A percentile compares a stretch with the other conserved stretches of the same genome.
phyloP scores from a whole-genome alignment of 1,139 yeast genomes.

The Komagataea norvegica region DNA sequence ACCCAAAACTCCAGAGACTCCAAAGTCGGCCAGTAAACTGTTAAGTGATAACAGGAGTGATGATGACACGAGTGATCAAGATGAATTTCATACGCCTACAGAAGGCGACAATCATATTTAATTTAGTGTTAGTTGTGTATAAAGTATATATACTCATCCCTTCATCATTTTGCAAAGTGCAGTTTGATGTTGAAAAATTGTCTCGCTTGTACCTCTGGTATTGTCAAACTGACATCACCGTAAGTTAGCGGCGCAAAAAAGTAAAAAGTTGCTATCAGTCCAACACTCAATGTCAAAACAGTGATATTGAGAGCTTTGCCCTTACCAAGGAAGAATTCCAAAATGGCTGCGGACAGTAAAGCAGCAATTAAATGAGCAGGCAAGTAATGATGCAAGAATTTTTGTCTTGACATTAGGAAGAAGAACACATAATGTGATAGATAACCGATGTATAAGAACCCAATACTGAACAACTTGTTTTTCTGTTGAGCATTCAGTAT shows the following conservation, averaged over 20 bases:
- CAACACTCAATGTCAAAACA: conserved; percentile 36
- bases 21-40: too few species aligned
- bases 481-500: conserved; percentile 61
- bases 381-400: conserved; percentile 88
- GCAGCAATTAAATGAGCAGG: conserved; percentile 96
- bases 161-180: conserved; percentile 80
- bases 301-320: conserved; percentile 35
- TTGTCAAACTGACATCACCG: conserved; percentile 63
- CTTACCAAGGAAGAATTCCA: conserved; percentile 74
- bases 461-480: conserved; percentile 73
- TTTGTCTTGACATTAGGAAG: conserved; percentile 88
- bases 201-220: conserved; percentile 64
- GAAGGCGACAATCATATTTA: background rate
- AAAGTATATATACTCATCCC: background rate
- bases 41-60: background rate
- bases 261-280: conserved; percentile 59
- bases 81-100: conserved; percentile 20
- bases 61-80: conserved; percentile 7
- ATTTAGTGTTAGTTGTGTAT: background rate
- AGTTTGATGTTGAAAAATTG: conserved; percentile 79
- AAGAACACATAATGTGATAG: conserved; percentile 85
- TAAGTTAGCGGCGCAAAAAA: conserved; percentile 83
- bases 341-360: conserved; percentile 71
- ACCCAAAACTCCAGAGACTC: conserved; percentile 1
- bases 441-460: conserved; percentile 87